Base-by-base conservation (phyloP, 1,139 yeast genomes). In the Hanseniaspora uvarum region DNA sequence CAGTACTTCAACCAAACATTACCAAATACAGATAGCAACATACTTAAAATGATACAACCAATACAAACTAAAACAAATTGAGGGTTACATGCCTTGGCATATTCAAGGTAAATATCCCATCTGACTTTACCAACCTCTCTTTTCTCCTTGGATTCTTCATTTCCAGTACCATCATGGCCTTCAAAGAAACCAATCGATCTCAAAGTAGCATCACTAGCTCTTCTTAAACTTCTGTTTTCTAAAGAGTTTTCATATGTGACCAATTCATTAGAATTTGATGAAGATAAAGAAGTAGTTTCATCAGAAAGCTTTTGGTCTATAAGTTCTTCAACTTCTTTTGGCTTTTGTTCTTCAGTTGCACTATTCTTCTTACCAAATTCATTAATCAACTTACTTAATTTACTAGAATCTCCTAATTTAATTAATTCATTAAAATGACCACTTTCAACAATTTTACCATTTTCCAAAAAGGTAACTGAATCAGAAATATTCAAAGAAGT, bases 1-100 rank as follows among this genome's bases (percentile, higher is more conserved):
- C 98, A 94, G 66, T 87, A 89, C 67, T 92, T 92, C 63, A 92
- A 78, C 98, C 98, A 92, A 53, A 92, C 77, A 64, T 83, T 87
- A 45, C 89, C 76, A 50, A 71, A 68, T 45, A 81, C 86, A 56
- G 80, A 77, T 46, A 85, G 66, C 21, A 77, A 70, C 76, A 81
- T 84, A 0, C 88, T 75, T 6, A 71, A 50, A 21, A 83, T 63
- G 45, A 80, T 73, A 58, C 76, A 72, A 12, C 66, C 55, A 55
- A 86, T 64, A 64, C 82, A 81, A 3, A 81, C 60, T 0, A 72
- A 38, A 18, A 89, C 95, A 59, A 80, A 80, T 52, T 65, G 68
- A n/a, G 86, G 78, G 59, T 87, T 86, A 72, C 96, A 88, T 0
- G 97, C 95, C 60, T 76, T 79, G 24, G 94, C 95, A 65, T 94